These are phyloP conservation scores for Zanthoxylum bungeanum DNA, from an alignment of 345 rosid species.

Conservation along the genomic window DNA sequence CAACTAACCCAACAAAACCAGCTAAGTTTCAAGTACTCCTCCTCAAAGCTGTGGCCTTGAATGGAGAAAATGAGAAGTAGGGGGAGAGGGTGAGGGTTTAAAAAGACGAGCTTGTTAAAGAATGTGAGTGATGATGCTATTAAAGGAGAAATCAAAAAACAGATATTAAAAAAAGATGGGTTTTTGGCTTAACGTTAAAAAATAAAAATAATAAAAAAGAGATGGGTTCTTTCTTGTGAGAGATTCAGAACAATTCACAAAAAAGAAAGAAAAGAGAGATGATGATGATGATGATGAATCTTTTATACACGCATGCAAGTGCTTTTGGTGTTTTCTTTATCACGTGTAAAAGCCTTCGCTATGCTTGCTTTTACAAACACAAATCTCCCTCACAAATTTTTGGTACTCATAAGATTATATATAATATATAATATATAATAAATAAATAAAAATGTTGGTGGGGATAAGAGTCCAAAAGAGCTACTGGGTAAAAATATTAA, in stretches of 20 bases:
- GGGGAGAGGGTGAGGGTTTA: background rate
- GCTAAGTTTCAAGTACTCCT: background rate
- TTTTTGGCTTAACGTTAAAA: conserved; percentile 21
- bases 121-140: conserved; percentile 9
- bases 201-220: conserved; percentile 15
- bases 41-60: conserved; percentile 5
- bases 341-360: conserved; percentile 80
- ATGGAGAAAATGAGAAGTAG: background rate
- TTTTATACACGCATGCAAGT: conserved; percentile 95
- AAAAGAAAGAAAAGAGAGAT: conserved; percentile 16
- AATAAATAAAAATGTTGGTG: background rate
- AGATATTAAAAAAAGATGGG: conserved; percentile 21
- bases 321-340: conserved; percentile 81
- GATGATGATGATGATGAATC: conserved; percentile 50
- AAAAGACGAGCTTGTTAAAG: conserved; percentile 28
- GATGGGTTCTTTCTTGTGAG: conserved; percentile 8
- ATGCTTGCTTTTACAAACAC: conserved; percentile 15
- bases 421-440: too few species aligned
- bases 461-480: conserved; percentile 29
- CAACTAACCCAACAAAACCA: conserved; percentile 2
- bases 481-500: conserved; percentile 29
- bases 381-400: background rate
- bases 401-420: background rate
- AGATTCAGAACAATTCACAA: conserved; percentile 11
- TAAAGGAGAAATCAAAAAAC: conserved; percentile 15